Base-by-base conservation (phyloP, 176 grass and related monocot genomes). In the Bonia amplexicaulis region DNA sequence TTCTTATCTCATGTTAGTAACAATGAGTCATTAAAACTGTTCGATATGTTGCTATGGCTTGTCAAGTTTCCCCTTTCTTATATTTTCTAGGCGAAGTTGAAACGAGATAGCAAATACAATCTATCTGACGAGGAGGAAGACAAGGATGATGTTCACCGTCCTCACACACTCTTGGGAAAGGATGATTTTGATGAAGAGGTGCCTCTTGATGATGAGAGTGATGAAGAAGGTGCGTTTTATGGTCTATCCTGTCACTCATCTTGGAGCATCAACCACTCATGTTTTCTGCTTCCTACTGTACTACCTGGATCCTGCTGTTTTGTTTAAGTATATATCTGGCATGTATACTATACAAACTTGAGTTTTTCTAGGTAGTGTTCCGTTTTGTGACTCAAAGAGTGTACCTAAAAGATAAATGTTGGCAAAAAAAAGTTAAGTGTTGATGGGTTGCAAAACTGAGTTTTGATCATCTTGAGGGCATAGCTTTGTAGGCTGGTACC, bases 151-250 rank as follows among this genome's bases (percentile, higher is more conserved):
- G 58, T 66, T 57, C 82, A 77, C 84, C 73, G 69, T 42, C n/a
- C 26, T 33, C 76, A 66, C 40, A 67, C 41, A 19, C 77, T 92
- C 14, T 86, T 41, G 2, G 90, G 74, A 51, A 95, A 82, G 71
- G 93, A 95, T 92, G 93, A 98, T 90, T 98, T 98, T 89, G 90
- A 93, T 76, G 96, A 98, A 62, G 91, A 93, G 49, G 66, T 98
- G 54, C 93, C 91, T 81, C 70, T 86, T 40, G 91, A 89, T 78
- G 93, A 89, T 52, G 80, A 85, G 63, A 94, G 87, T 66, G 89
- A 90, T 77, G 86, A 95, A 42, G 91, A 91, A 84, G 89, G 71
- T 90, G 55, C 9, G 12, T 16, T 42, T 72, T 40, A 39, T 58
- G 39, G 25, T 71, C 7, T 9, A 10, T 9, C 41, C 29, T 33